A percentile compares a stretch with the other conserved stretches of the same genome.
These are phyloP conservation scores for Chlorella sp. DNA, from an alignment of 139 green algal species.

Conservation along the genomic window DNA sequence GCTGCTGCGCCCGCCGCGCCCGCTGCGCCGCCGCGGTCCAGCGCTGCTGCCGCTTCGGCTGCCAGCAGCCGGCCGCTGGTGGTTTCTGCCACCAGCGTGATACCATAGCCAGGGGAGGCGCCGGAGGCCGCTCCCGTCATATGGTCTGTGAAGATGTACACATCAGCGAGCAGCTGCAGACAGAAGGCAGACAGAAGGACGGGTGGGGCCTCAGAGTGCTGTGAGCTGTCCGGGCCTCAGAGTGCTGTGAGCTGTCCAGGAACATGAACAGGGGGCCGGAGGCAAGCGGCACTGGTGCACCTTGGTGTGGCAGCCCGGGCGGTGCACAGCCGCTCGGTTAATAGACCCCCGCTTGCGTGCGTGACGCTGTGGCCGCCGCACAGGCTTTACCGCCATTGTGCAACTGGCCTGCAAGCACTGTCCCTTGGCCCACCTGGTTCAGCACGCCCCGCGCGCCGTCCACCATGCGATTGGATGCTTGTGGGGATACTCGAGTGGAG, in stretches of 20 bases:
- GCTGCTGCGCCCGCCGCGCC: not conserved
- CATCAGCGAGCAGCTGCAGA: conserved; percentile 88
- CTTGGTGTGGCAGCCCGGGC: too few relatives aligned
- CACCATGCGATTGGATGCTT: conserved; percentile 93
- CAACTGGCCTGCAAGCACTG: too few relatives aligned
- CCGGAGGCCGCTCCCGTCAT: conserved; percentile 73
- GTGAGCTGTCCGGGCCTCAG: too few relatives aligned
- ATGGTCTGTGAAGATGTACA: conserved; percentile 99
- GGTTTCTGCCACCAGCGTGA: conserved; percentile 96
- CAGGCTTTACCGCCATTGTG: too few relatives aligned
- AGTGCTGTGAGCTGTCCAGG: too few relatives aligned
- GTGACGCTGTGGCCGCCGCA: too few relatives aligned
- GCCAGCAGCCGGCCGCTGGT: conserved; percentile 88
- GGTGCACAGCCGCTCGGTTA: too few relatives aligned
- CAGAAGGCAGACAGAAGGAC: not conserved
- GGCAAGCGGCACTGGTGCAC: too few relatives aligned
- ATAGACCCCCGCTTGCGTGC: too few relatives aligned
- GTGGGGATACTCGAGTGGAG: conserved; percentile 79
- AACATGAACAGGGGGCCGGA: too few relatives aligned
- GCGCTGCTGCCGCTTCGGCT: conserved; percentile 68
- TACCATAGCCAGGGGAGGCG: conserved; percentile 91
- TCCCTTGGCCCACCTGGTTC: conserved; percentile 74
- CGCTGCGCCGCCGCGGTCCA: not conserved
- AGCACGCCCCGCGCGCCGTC: conserved; percentile 88
- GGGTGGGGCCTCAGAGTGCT: too few relatives aligned